A percentile compares a stretch with the other conserved stretches of the same genome.
Conservation (phyloP, 768 basidiomycete species). For the Mycena filopes region DNA sequence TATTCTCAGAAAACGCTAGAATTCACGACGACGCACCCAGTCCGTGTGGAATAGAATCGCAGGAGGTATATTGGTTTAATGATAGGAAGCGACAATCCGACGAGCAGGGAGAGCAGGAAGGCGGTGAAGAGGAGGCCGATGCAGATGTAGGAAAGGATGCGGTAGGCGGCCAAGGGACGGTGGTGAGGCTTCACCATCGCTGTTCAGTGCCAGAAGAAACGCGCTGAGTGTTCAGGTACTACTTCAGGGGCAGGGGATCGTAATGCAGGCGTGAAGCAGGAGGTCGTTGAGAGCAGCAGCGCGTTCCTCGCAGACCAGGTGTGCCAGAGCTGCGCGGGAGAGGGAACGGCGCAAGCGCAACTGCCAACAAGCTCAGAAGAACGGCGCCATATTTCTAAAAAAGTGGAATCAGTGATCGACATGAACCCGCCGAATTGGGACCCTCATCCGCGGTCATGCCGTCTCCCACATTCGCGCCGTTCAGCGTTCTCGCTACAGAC, state of each 20-base stretch:
- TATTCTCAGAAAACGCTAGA: too few relatives aligned
- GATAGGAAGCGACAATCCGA: conserved; percentile 81
- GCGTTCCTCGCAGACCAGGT: background rate
- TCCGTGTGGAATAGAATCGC: conserved; percentile 49
- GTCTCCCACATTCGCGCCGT: too few relatives aligned
- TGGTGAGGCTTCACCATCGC: conserved; percentile 37
- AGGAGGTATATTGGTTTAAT: conserved; percentile 76
- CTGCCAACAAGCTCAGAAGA: background rate
- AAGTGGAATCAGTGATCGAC: background rate
- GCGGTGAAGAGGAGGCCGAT: conserved; percentile 63
- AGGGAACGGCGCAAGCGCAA: background rate
- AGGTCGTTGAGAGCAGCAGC: conserved; percentile 2
- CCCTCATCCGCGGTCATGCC: background rate
- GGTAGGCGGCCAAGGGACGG: conserved; percentile 58
- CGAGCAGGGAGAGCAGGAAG: conserved; percentile 81
- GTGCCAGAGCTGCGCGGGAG: conserved; percentile 8
- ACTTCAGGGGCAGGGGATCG: conserved; percentile 21
- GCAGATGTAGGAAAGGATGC: conserved; percentile 57
- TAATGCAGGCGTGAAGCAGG: background rate
- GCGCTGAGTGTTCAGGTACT: conserved; percentile 6
- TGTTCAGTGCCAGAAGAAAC: too few relatives aligned
- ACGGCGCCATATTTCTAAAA: background rate
- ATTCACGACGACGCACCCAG: conserved; percentile 31
- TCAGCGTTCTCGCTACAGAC: too few relatives aligned
- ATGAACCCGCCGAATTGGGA: background rate